Conservation (phyloP, 768 basidiomycete species). For the Auricularia sp. region DNA sequence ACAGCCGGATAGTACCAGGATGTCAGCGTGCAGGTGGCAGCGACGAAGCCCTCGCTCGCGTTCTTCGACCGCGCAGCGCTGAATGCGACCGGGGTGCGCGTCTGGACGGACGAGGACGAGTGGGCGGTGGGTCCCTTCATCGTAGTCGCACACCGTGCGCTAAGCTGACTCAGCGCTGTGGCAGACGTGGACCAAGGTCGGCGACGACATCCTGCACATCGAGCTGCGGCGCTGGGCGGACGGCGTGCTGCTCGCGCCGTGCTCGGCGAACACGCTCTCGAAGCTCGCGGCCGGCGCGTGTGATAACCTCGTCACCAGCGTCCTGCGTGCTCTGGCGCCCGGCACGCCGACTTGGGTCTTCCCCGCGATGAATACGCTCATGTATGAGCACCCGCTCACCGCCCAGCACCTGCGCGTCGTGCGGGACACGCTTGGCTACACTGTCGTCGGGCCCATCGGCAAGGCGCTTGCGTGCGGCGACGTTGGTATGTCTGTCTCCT, state of each 20-base stretch:
- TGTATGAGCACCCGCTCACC: slow-evolving; percentile 93
- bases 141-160: neutral
- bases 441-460: slow-evolving; percentile 77
- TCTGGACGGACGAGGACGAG: slow-evolving; percentile 90
- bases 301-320: slow-evolving; percentile 77
- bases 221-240: slow-evolving; percentile 94
- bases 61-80: slow-evolving; percentile 61
- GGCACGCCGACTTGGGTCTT: slow-evolving; percentile 82
- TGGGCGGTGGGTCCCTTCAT: slow-evolving; percentile 56
- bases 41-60: slow-evolving; percentile 65
- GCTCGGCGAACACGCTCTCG: slow-evolving; percentile 91
- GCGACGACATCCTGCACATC: slow-evolving; percentile 92
- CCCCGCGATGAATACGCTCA: slow-evolving; percentile 97
- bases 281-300: slow-evolving; percentile 85
- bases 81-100: slow-evolving; percentile 38
- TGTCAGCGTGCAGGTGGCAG: slow-evolving; percentile 73
- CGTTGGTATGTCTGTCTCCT: slow-evolving; percentile 38
- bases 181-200: slow-evolving; percentile 64
- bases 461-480: slow-evolving; percentile 90
- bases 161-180: neutral
- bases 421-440: slow-evolving; percentile 65
- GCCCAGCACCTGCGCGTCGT: slow-evolving; percentile 70
- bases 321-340: slow-evolving; percentile 76
- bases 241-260: slow-evolving; percentile 87
- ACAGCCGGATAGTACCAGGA: slow-evolving; percentile 44